These are phyloP conservation scores for Microstegium vimineum DNA, from an alignment of 176 grass and related monocot genomes.

Conservation along the genomic window DNA sequence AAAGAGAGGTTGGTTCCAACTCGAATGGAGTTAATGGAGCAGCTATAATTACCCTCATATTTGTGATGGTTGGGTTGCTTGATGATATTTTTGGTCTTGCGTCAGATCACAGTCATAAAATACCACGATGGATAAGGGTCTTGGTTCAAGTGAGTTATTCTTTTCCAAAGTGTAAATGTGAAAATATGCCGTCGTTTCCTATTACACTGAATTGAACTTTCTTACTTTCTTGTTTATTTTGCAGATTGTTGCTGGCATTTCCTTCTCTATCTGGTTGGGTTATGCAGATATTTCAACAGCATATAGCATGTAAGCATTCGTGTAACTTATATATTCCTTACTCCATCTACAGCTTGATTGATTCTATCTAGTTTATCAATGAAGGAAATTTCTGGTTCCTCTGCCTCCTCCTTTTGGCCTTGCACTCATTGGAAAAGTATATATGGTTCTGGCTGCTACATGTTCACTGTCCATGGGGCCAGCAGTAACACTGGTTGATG, in stretches of 20 bases:
- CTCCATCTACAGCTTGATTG: slow-evolving; percentile 16
- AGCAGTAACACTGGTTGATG: slow-evolving; percentile 74
- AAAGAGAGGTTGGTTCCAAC: slow-evolving; percentile 45
- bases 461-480: slow-evolving; percentile 63
- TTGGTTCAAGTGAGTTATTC: slow-evolving; percentile 50
- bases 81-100: slow-evolving; percentile 58
- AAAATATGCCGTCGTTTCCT: neutral
- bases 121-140: slow-evolving; percentile 60
- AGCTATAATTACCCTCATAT: slow-evolving; percentile 59
- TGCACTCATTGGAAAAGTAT: slow-evolving; percentile 65
- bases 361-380: slow-evolving; percentile 36
- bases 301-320: slow-evolving; percentile 78
- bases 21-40: slow-evolving; percentile 59
- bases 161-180: slow-evolving; percentile 7
- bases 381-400: slow-evolving; percentile 90
- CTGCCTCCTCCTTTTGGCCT: slow-evolving; percentile 80
- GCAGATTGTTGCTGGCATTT: slow-evolving; percentile 68
- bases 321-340: neutral
- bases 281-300: slow-evolving; percentile 76
- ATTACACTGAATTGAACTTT: slow-evolving; percentile 12
- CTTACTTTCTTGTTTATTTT: slow-evolving; percentile 24
- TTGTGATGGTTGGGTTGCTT: slow-evolving; percentile 80
- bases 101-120: slow-evolving; percentile 40
- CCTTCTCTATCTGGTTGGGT: slow-evolving; percentile 76
- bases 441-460: slow-evolving; percentile 58